Evolutionary conservation across 1,139 yeast species (phyloP).

Genomic region (Taphrina communis): DNA sequence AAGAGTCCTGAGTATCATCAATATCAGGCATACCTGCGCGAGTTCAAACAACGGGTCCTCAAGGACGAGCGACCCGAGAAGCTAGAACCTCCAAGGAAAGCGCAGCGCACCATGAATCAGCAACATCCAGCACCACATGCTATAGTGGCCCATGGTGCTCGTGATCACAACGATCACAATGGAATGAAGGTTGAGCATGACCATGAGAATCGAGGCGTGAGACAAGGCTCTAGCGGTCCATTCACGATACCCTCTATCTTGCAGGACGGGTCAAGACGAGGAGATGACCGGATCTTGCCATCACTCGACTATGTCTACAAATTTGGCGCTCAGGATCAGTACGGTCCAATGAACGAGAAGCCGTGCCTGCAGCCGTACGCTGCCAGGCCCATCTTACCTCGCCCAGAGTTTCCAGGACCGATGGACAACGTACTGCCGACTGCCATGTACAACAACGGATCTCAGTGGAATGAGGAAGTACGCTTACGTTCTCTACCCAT

Average conservation of each 20-base stretch:
- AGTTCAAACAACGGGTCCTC: conserved; percentile 35
- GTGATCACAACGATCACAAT: neutral
- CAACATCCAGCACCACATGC: conserved; percentile 6
- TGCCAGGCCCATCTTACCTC: conserved; percentile 4
- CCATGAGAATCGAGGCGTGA: conserved; percentile 1
- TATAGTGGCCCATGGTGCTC: neutral
- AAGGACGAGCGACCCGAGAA: conserved; percentile 34
- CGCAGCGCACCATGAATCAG: neutral
- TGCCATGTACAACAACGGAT: neutral
- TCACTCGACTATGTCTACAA: conserved; percentile 15
- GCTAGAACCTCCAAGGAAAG: conserved; percentile 27
- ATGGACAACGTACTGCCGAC: conserved; percentile 7
- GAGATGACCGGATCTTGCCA: conserved; percentile 2
- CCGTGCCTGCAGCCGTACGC: neutral
- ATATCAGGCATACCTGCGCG: conserved; percentile 40
- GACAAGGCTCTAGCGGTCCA: neutral
- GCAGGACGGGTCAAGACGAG: conserved; percentile 11
- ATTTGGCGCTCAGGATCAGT: conserved; percentile 4
- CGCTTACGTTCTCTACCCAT: neutral
- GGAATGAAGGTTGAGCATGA: conserved; percentile 1
- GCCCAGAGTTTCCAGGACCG: conserved; percentile 17
- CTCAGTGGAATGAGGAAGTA: conserved; percentile 7
- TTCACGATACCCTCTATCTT: conserved; percentile 15
- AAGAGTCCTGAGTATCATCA: conserved; percentile 27
- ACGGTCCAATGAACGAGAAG: neutral